phyloP scores from a whole-genome alignment of 768 basidiomycete species.

The Pleurotus tuber-regium region DNA sequence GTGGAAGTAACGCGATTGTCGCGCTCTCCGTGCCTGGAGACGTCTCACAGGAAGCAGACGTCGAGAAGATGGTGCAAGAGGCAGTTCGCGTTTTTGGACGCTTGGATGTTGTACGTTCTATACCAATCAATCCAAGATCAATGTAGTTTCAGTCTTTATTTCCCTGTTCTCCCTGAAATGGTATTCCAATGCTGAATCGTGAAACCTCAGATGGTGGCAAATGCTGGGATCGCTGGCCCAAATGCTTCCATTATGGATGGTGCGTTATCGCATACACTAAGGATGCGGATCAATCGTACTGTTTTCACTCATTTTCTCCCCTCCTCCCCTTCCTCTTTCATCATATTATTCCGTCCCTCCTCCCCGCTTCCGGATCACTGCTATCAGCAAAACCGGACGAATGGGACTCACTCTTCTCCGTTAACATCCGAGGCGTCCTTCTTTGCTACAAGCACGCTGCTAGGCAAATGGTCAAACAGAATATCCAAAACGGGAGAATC shows the following conservation, averaged over 20 bases:
- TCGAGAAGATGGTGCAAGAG: neutral
- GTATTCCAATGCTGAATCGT: too few species aligned
- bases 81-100: constrained; percentile 5
- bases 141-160: too few species aligned
- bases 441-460: constrained; percentile 26
- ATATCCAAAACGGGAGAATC: constrained; percentile 23
- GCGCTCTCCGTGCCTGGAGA: neutral
- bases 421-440: constrained; percentile 25
- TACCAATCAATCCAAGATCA: neutral
- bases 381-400: constrained; percentile 16
- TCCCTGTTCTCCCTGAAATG: neutral
- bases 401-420: constrained; percentile 17
- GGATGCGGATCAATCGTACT: neutral
- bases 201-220: constrained; percentile 29
- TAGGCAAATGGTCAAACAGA: constrained; percentile 25
- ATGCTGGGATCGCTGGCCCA: constrained; percentile 20
- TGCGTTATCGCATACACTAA: too few species aligned
- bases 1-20: neutral
- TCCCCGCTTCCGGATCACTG: neutral
- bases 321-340: too few species aligned
- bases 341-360: too few species aligned
- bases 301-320: too few species aligned
- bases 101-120: constrained; percentile 2
- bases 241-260: constrained; percentile 14
- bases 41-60: constrained; percentile 6